These are phyloP conservation scores for Suhomyces bolitotheri DNA, from an alignment of 1,139 yeast genomes.

Conservation along the genomic window DNA sequence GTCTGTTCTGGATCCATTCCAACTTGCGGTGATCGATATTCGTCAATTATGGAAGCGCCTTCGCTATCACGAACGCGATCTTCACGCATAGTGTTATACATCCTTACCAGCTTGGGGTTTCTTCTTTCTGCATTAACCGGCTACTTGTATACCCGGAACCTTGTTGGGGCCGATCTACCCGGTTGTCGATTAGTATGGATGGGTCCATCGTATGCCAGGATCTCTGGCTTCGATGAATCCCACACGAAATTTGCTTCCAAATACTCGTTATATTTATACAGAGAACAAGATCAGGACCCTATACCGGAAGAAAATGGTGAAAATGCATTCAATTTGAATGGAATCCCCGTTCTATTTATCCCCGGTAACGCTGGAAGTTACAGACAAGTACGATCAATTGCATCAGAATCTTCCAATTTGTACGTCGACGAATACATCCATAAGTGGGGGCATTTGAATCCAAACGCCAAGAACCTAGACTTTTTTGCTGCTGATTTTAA, in stretches of 20 bases:
- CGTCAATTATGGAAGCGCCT: neutral
- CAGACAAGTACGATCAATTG: conserved; percentile 88
- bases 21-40: no score
- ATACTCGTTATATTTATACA: conserved; percentile 76
- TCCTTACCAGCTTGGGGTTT: conserved; percentile 11
- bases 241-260: conserved; percentile 76
- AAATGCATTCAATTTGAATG: conserved; percentile 45
- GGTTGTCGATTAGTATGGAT: conserved; percentile 62
- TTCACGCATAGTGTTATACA: conserved; percentile 11
- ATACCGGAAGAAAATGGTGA: conserved; percentile 44
- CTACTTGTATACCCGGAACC: conserved; percentile 22
- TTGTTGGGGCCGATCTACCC: conserved; percentile 36
- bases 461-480: conserved; percentile 54
- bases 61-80: conserved; percentile 4
- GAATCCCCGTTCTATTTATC: conserved; percentile 85
- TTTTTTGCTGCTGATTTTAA: conserved; percentile 91
- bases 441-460: conserved; percentile 21
- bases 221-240: conserved; percentile 67
- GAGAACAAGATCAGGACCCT: conserved; percentile 73
- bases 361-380: conserved; percentile 98
- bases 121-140: conserved; percentile 15
- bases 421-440: conserved; percentile 38
- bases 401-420: conserved; percentile 66
- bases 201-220: conserved; percentile 76
- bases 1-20: no score